Evolutionary conservation across 768 basidiomycete species (phyloP), one percentile per base, ranked within the genome.

Genomic region (Tricholoma terreum): DNA sequence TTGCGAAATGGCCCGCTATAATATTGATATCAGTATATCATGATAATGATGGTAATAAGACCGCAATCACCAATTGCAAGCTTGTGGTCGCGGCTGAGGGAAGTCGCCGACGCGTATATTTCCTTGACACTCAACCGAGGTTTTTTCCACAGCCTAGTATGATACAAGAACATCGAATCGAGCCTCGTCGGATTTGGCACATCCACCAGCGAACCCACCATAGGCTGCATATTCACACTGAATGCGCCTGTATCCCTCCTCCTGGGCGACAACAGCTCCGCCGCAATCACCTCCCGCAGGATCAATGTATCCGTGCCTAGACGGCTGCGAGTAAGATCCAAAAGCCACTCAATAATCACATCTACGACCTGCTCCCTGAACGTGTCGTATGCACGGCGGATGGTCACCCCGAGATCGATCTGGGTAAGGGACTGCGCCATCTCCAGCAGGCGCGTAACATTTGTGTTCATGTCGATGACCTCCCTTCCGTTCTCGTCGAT

Each of bases 341-440:
- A 73, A 40, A 94, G 75, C 91, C 90, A 90, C 69, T 93, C 89
- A 58, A 95, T 89, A 58, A 97, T 83, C 42, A 92, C 88, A 1
- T 83, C 84, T 6, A 83, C 85, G 35, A 93, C 80, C 69, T 94
- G 87, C 67, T 98, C 96, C 61, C 89, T 81, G 67, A 94, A 97
- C 0, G 89, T 90, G 65, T 96, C 93, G 65, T 87, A 86, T 6
- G 91, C 89, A 40, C 90, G 81, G 4, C 94, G 85, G 53, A 98
- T 84, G 4, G 92, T 94, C 36, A 97, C 90, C 12, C 90, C 93
- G 2, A 98, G 77, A 63, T 98, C 96, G 57, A 98, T 94, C 65
- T 93, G 89, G 6, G 85, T 76, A 58, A 98, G 85, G 52, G 82
- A 79, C 58, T 86, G 85, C 0, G 92, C 92, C 53, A 87, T 86